Conservation (phyloP, 1,284 basidiomycete species). For the Rhodotorula sp. region DNA sequence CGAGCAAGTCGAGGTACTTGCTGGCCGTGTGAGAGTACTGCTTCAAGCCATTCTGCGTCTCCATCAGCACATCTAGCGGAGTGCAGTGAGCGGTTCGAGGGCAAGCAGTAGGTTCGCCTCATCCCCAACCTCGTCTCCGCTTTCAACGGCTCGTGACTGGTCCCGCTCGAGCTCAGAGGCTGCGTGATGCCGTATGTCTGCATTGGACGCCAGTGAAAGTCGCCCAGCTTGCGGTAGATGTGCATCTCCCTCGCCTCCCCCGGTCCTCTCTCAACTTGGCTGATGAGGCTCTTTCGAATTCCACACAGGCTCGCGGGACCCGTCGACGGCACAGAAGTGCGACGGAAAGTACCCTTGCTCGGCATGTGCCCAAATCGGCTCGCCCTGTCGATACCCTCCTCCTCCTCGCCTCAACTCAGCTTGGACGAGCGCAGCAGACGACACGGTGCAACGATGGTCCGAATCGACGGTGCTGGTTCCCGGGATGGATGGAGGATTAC, state of each 20-base stretch:
- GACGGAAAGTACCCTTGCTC: slow-evolving; percentile 13
- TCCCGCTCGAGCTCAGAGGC: not conserved
- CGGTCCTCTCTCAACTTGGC: not conserved
- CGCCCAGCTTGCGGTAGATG: slow-evolving; percentile 5
- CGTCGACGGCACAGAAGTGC: not conserved
- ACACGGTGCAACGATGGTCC: slow-evolving; percentile 19
- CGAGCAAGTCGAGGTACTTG: slow-evolving; percentile 14
- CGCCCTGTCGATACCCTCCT: slow-evolving; percentile 4
- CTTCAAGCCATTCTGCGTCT: no score
- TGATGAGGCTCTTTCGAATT: not conserved
- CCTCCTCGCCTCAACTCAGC: slow-evolving; percentile 5
- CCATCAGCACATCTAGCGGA: no score
- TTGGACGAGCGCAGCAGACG: slow-evolving; percentile 5
- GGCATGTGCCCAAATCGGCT: not conserved
- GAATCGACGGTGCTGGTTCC: slow-evolving; percentile 13
- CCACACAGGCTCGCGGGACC: not conserved
- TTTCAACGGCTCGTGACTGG: no score
- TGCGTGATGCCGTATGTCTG: slow-evolving; percentile 5
- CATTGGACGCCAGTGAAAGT: not conserved
- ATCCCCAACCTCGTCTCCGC: no score
- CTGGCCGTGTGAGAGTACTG: not conserved
- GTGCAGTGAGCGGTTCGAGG: no score
- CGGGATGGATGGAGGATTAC: slow-evolving; percentile 1
- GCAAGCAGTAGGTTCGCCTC: not conserved
- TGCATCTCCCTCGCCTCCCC: not conserved